Evolutionary conservation across 805 yeast genomes (phyloP), one percentile per base, ranked within the genome.

Genomic region (Crinitomyces ghanaensis): DNA sequence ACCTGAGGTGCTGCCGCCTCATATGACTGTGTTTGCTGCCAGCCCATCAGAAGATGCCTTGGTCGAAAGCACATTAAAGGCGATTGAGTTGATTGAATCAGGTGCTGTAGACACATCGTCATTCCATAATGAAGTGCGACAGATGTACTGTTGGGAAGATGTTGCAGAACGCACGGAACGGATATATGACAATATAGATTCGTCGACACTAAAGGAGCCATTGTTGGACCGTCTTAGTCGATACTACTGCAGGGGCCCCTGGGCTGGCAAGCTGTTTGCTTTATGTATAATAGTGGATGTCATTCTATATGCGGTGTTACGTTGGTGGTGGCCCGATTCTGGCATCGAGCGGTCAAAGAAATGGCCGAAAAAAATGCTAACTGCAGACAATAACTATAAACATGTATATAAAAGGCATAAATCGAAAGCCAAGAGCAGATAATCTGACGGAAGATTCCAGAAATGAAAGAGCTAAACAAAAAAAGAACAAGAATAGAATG

Each of bases 131-230:
- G 81, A 80, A 42, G 77, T 91, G 15, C 68, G 71, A 21, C 54
- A 63, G 22, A 83, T 91, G 91, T 91, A 91, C 55, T 81, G 83
- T 48, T 91, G 99, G 99, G 63, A 61, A 36, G 80, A 86, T 48
- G 80, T 91, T 14, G 97, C 98, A 0, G 58, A 59, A 30, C 62
- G 98, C 29, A 91, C 98, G 0, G 93, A 83, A 46, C 60, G 59
- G 12, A 95, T 91, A 3, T 91, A 91, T 56, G 63, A 74, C 30
- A 57, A 69, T 2, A 60, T 65, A 12, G 63, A 66, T 28, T 50
- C 62, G 6, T 40, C 41, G 3, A 39, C 41, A 16, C 37, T 59
- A n/a, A 63, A 70, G 30, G 72, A 70, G 40, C 68, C 77, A 1
- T 58, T 82, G 39, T 44, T 77, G 5, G 65, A 63, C 19, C 65